Percentiles rank a stretch among this genome's conserved stretches.
Evolutionary conservation across 2,329 filamentous ascomycete genomes (phyloP).

Genomic region (Pestalotiopsis sp.): DNA sequence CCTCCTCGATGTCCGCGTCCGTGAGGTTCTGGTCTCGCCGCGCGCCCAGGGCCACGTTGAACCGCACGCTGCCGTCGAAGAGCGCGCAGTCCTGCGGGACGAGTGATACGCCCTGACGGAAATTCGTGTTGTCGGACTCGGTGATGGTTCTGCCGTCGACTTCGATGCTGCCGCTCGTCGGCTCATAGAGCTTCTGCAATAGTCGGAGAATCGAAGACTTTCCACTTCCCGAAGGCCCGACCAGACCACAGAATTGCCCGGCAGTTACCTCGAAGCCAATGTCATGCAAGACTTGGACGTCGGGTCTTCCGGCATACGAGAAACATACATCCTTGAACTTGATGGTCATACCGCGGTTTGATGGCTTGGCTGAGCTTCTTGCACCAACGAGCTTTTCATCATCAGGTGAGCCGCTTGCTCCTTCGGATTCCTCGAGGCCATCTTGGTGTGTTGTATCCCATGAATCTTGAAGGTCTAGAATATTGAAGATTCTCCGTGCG

Average conservation of each 20-base stretch:
- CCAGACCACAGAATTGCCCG: constrained; percentile 64
- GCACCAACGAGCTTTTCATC: neutral
- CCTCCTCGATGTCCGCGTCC: constrained; percentile 54
- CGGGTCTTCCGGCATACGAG: constrained; percentile 65
- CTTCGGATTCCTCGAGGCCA: neutral
- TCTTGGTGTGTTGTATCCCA: neutral
- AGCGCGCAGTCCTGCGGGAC: constrained; percentile 43
- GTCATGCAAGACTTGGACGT: constrained; percentile 57
- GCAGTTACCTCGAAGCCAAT: constrained; percentile 59
- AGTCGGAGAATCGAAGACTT: constrained; percentile 68
- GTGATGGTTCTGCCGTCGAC: constrained; percentile 39
- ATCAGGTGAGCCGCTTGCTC: neutral
- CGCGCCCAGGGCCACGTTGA: constrained; percentile 43
- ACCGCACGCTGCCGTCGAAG: constrained; percentile 42
- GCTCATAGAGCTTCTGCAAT: constrained; percentile 52
- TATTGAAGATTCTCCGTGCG: constrained; percentile 45
- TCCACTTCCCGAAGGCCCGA: constrained; percentile 67
- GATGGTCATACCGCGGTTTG: constrained; percentile 45
- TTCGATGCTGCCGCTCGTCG: constrained; percentile 41
- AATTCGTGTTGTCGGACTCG: constrained; percentile 22
- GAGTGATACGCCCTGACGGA: constrained; percentile 40
- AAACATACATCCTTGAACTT: constrained; percentile 64
- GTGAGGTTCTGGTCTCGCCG: constrained; percentile 47
- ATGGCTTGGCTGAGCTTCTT: constrained; percentile 23
- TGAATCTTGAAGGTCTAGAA: constrained; percentile 27